Evolutionary conservation across 768 basidiomycete genomes (phyloP).

Genomic region (Suillus cothurnatus): DNA sequence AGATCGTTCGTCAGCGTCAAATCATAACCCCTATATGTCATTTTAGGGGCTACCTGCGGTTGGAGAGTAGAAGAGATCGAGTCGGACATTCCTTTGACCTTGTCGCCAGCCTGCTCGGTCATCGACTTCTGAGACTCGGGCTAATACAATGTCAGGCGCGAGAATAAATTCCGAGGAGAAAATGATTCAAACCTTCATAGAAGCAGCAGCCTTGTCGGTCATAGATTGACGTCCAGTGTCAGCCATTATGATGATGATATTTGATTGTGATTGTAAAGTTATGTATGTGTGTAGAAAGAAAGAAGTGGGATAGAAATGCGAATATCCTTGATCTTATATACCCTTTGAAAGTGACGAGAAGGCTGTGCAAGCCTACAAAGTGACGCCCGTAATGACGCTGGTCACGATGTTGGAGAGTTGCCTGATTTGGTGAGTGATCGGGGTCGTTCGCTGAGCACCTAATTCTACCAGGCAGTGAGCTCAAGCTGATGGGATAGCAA

Average conservation of each 20-base stretch:
- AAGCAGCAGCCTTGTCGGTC: conserved; percentile 56
- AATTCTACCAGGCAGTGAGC: too few relatives aligned
- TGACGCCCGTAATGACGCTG: conserved; percentile 17
- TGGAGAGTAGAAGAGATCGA: conserved; percentile 49
- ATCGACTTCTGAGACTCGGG: conserved; percentile 62
- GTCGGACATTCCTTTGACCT: conserved; percentile 49
- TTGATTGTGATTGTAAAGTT: background rate
- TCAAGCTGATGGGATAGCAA: too few relatives aligned
- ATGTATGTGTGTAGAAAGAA: background rate
- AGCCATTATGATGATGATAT: conserved; percentile 43
- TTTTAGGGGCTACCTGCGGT: conserved; percentile 40
- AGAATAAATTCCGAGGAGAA: too few relatives aligned
- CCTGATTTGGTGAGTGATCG: conserved; percentile 6
- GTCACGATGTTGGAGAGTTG: background rate
- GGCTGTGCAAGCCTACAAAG: background rate
- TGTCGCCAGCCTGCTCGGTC: conserved; percentile 53
- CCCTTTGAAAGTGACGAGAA: background rate
- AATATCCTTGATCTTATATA: conserved; percentile 11
- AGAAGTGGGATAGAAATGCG: background rate
- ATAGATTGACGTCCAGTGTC: conserved; percentile 58
- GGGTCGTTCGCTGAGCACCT: too few relatives aligned
- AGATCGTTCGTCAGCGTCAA: background rate
- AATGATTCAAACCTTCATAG: conserved; percentile 45
- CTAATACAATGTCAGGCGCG: conserved; percentile 27
- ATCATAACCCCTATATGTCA: too few relatives aligned